phyloP scores from a whole-genome alignment of 352 stramenopile species.

The Phytopythium chamaehyphon region DNA sequence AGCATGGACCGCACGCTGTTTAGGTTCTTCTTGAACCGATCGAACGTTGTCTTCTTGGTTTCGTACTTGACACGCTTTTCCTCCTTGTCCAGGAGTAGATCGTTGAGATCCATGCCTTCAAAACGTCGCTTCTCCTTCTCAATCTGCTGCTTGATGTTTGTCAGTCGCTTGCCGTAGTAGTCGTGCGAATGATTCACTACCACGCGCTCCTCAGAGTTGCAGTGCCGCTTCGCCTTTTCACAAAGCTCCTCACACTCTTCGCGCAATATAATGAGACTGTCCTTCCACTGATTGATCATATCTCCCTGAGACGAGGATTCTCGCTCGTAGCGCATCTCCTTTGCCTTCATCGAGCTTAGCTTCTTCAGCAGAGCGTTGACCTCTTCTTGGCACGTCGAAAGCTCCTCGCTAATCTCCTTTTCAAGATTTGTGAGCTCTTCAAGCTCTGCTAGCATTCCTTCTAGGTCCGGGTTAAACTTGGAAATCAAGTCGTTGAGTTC shows the following conservation, averaged over 20 bases:
- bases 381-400: constrained; percentile 57
- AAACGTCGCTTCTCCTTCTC: constrained; percentile 71
- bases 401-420: constrained; percentile 37
- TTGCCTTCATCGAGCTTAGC: constrained; percentile 65
- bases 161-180: constrained; percentile 78
- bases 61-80: constrained; percentile 68
- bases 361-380: constrained; percentile 70
- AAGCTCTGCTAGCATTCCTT: constrained; percentile 49
- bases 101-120: constrained; percentile 76
- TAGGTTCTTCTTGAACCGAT: constrained; percentile 63
- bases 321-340: constrained; percentile 60
- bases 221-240: constrained; percentile 56
- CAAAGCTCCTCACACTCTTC: constrained; percentile 58
- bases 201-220: constrained; percentile 50
- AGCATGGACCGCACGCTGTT: constrained; percentile 67
- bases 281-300: constrained; percentile 47
- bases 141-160: constrained; percentile 76
- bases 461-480: constrained; percentile 67
- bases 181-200: constrained; percentile 58
- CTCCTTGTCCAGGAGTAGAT: constrained; percentile 72
- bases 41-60: constrained; percentile 58
- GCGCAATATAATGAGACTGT: constrained; percentile 38
- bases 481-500: constrained; percentile 56
- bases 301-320: constrained; percentile 38
- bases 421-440: constrained; percentile 51